A percentile compares a stretch with the other conserved stretches of the same genome.
Evolutionary conservation across 352 stramenopile genomes (phyloP).

Genomic region (Phytophthora tubulina): DNA sequence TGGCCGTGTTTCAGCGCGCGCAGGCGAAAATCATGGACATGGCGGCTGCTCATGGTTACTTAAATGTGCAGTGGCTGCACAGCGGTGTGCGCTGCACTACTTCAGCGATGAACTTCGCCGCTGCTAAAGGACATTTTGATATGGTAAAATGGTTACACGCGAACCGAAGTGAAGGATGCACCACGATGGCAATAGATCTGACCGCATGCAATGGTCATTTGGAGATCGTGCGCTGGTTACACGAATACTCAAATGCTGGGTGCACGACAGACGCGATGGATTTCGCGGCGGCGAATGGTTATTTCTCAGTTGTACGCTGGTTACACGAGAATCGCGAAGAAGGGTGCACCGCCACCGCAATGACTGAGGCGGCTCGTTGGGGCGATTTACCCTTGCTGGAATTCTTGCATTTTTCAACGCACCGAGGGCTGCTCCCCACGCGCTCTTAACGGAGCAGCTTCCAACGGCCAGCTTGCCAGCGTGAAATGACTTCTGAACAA

Average conservation of each 20-base stretch:
- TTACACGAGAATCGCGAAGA: constrained; percentile 50
- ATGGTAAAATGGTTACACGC: constrained; percentile 55
- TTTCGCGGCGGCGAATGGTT: constrained; percentile 47
- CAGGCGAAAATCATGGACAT: constrained; percentile 51
- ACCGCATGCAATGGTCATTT: constrained; percentile 44
- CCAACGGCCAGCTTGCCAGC: constrained; percentile 44
- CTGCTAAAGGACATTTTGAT: constrained; percentile 43
- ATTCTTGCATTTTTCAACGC: constrained; percentile 38
- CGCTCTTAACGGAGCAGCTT: constrained; percentile 30
- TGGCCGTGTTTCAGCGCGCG: constrained; percentile 30
- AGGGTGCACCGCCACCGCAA: constrained; percentile 52
- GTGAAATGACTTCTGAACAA: constrained; percentile 38
- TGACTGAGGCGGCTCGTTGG: constrained; percentile 50
- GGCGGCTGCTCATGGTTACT: constrained; percentile 45
- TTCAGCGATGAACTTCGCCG: constrained; percentile 55
- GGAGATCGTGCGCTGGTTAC: constrained; percentile 54
- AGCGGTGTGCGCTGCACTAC: constrained; percentile 39
- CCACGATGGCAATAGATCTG: constrained; percentile 22
- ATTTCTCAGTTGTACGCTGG: constrained; percentile 46
- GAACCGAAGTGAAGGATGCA: constrained; percentile 49
- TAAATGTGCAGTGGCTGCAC: constrained; percentile 54
- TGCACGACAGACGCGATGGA: constrained; percentile 58
- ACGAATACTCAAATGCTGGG: constrained; percentile 43
- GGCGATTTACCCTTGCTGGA: constrained; percentile 10
- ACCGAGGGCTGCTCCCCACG: constrained; percentile 33